A percentile compares a stretch with the other conserved stretches of the same genome.
These are phyloP conservation scores for Fusarium burgessii DNA, from an alignment of 2,329 filamentous ascomycete genomes.

Conservation along the genomic window DNA sequence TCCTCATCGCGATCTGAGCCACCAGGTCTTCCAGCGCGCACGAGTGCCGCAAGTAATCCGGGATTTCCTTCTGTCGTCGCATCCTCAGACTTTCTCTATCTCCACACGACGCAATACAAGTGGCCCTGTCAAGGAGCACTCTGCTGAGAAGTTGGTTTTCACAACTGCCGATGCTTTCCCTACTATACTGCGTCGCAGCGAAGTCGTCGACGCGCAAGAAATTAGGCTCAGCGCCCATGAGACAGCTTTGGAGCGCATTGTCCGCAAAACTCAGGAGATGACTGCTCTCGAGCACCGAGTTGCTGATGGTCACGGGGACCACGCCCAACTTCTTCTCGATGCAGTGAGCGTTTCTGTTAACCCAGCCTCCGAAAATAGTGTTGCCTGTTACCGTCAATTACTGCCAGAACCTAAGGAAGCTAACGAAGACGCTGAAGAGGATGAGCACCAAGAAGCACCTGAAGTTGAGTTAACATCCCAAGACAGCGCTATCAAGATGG, in stretches of 20 bases:
- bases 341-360: conserved; percentile 83
- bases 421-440: conserved; percentile 56
- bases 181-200: conserved; percentile 88
- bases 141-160: conserved; percentile 86
- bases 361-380: conserved; percentile 77
- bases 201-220: conserved; percentile 78
- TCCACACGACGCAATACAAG: conserved; percentile 77
- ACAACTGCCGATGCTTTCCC: conserved; percentile 89
- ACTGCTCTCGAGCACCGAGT: conserved; percentile 79
- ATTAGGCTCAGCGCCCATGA: conserved; percentile 79
- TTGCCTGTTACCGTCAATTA: conserved; percentile 81
- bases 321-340: conserved; percentile 77
- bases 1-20: conserved; percentile 82
- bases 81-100: conserved; percentile 82
- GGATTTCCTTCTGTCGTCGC: conserved; percentile 85
- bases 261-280: conserved; percentile 91
- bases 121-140: conserved; percentile 78
- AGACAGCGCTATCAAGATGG: conserved; percentile 84
- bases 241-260: conserved; percentile 90
- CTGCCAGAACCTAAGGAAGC: conserved; percentile 66
- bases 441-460: conserved; percentile 56
- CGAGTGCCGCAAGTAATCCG: conserved; percentile 84
- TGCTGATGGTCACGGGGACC: conserved; percentile 77
- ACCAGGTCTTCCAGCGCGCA: conserved; percentile 89
- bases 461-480: conserved; percentile 67